Evolutionary conservation across 2,329 filamentous ascomycete species (phyloP).

Genomic region (Claviceps sp.): DNA sequence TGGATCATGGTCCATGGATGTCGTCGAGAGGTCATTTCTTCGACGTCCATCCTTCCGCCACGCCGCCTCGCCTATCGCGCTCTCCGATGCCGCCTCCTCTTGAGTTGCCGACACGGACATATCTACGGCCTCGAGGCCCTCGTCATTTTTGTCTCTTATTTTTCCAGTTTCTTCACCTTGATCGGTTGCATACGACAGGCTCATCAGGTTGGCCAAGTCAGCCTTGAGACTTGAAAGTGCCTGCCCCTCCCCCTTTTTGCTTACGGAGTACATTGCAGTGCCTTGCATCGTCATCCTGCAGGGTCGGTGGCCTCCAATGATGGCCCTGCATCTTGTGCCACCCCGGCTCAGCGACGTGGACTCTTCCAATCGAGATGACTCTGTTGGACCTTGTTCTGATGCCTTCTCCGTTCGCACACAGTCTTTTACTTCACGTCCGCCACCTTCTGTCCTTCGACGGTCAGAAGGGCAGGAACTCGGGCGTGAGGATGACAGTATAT

Average conservation of each 20-base stretch:
- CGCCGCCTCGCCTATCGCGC: conserved; percentile 1
- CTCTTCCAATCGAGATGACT: conserved; percentile 10
- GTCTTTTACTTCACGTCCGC: conserved; percentile 6
- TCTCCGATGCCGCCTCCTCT: neutral
- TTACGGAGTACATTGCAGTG: conserved; percentile 1
- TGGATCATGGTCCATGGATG: neutral
- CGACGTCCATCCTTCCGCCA: neutral
- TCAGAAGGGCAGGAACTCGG: conserved; percentile 2
- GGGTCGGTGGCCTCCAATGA: conserved; percentile 13
- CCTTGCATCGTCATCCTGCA: conserved; percentile 13
- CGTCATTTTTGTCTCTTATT: neutral
- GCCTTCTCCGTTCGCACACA: conserved; percentile 7
- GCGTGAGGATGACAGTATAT: conserved; percentile 10
- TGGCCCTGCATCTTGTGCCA: conserved; percentile 13
- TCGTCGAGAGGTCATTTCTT: neutral
- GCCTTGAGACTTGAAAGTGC: neutral
- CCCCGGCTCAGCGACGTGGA: conserved; percentile 10
- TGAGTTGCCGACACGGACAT: neutral
- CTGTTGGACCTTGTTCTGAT: conserved; percentile 8
- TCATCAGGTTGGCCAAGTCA: neutral
- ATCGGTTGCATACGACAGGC: too few species aligned
- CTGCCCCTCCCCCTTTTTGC: neutral
- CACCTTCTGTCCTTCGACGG: conserved; percentile 5
- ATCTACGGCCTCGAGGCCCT: neutral
- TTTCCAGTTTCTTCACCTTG: too few species aligned